These are phyloP conservation scores for Heracleum sosnowskyi DNA, from an alignment of 129 eudicot species.

Conservation along the genomic window DNA sequence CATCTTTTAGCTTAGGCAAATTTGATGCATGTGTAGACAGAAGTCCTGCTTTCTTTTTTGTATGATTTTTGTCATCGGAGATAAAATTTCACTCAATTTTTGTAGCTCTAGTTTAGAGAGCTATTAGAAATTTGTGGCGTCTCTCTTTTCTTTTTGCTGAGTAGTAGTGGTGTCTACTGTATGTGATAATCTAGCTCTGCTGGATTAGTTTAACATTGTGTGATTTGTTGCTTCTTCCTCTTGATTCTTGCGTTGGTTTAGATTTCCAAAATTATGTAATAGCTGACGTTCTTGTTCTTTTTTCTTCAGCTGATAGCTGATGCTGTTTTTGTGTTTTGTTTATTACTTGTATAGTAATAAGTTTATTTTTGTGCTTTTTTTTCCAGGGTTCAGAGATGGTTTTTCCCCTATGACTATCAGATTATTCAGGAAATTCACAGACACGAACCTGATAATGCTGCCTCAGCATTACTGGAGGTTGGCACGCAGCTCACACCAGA, in stretches of 20 bases:
- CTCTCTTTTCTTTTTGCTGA: not conserved
- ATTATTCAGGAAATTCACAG: conserved; percentile 86
- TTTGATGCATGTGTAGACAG: not conserved
- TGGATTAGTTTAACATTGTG: not conserved
- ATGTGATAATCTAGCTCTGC: not conserved
- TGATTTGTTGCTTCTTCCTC: not conserved
- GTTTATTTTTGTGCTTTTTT: not conserved
- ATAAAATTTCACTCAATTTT: not conserved
- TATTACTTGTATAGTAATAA: not conserved
- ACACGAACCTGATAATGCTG: conserved; percentile 61
- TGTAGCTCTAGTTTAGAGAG: not conserved
- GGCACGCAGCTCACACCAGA: conserved; percentile 59
- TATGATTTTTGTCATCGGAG: not conserved
- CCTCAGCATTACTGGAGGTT: conserved; percentile 60
- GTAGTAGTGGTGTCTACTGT: not conserved
- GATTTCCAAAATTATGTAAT: not conserved
- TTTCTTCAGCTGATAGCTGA: not conserved
- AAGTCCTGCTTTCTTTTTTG: not conserved
- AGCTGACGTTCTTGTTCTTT: not conserved
- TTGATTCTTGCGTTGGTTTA: not conserved
- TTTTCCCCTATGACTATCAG: conserved; percentile 85
- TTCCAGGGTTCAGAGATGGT: conserved; percentile 89
- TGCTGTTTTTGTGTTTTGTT: not conserved
- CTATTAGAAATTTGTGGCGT: not conserved
- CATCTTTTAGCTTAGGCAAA: too few species aligned